Conservation (phyloP, 2,329 filamentous ascomycete species). For the Fusarium sp. region DNA sequence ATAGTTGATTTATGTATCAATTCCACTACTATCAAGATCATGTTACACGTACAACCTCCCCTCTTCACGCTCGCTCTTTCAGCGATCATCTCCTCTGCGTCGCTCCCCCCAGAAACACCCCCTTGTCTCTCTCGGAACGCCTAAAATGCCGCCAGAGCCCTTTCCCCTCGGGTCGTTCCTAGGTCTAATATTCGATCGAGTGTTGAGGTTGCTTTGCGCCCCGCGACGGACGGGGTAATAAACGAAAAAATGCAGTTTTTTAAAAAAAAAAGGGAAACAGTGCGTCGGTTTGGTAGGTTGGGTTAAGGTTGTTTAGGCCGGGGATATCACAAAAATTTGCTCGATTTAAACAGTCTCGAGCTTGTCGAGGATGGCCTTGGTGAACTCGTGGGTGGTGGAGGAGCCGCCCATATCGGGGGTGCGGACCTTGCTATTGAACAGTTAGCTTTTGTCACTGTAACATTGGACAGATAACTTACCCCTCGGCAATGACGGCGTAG, state of each 20-base stretch:
- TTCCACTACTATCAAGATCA: conserved; percentile 42
- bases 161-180: conserved; percentile 25
- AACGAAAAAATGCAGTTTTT: conserved; percentile 21
- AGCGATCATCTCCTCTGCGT: conserved; percentile 14
- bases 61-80: conserved; percentile 13
- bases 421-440: conserved; percentile 75
- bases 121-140: conserved; percentile 30
- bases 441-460: conserved; percentile 53
- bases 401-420: conserved; percentile 97
- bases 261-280: conserved; percentile 26
- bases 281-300: conserved; percentile 21
- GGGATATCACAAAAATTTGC: conserved; percentile 42
- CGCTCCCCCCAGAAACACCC: conserved; percentile 9
- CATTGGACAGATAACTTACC: conserved; percentile 67
- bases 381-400: conserved; percentile 93
- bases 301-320: conserved; percentile 15
- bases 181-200: conserved; percentile 39
- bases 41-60: conserved; percentile 44
- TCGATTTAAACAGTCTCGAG: conserved; percentile 81
- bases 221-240: conserved; percentile 11
- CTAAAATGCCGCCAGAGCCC: conserved; percentile 34
- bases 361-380: conserved; percentile 90
- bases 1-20: conserved; percentile 35
- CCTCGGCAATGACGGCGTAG: conserved; percentile 85
- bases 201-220: background rate